Base-by-base conservation (phyloP, 164 flowering plant species). In the Hamamelis virginiana region DNA sequence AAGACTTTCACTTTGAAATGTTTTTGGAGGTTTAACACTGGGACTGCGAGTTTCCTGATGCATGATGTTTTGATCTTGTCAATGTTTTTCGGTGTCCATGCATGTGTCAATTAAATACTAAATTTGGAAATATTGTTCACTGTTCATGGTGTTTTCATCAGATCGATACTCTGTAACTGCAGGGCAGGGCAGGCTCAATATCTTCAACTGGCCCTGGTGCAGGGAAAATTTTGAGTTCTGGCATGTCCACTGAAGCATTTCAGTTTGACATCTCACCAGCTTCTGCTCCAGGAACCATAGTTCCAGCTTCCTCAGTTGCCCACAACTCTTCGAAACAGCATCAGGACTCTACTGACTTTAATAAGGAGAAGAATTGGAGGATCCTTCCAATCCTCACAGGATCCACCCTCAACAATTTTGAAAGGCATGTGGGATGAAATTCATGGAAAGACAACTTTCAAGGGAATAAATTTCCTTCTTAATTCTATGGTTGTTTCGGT, bases 401-500 rank as follows among this genome's bases (percentile, higher is more conserved):
- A 26, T 74, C 89, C 18, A 51, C 80, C 27, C 75, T 72, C 23
- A 92, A 94, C 48, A 48, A 67, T 1, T 83, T 90, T 26, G 71
- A 70, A 65, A 78, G 89, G 66, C 80, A 74, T 28, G 68, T 38
- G 21, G 57, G 62, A 22, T 76, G 74, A n/a, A 63, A 79, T 64
- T 51, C 90, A 41, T 68, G 74, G 27, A 76, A 87, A 22, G 83
- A 72, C 15, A 75, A 59, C 58, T 76, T 86, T 43, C 72, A 68
- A 38, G 82, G 81, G 15, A 91, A 85, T 59, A 81, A 80, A 62
- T 69, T 86, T 33, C 57, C 44, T 19, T 87, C 97, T n/a, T n/a
- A n/a, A n/a, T 15, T 81, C 98, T 18, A 86, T 91, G 92, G 84
- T 96, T 52, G 98, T 96, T n/a, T 92, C 98, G 4, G 91, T 96